phyloP scores from a whole-genome alignment of 192 early-diverging fungal species.

The Podila horticola region DNA sequence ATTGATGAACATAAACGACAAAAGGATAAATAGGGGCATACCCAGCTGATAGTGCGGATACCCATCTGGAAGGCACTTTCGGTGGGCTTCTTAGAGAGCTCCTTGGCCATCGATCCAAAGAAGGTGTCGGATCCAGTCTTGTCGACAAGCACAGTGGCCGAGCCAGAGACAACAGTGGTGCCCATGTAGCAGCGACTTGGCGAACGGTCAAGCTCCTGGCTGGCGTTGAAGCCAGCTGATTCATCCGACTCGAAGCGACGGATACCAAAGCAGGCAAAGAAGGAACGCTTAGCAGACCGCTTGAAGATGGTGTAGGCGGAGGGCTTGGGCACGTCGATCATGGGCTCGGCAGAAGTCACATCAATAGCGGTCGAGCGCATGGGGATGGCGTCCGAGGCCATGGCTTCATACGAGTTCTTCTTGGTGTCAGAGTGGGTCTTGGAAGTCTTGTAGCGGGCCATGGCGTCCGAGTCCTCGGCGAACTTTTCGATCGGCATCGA shows the following conservation, averaged over 20 bases:
- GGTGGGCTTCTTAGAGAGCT: slow-evolving; percentile 27
- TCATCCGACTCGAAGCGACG: slow-evolving; percentile 24
- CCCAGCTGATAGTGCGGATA: slow-evolving; percentile 55
- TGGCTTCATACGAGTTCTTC: slow-evolving; percentile 17
- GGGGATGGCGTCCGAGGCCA: slow-evolving; percentile 11
- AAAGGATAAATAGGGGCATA: not conserved
- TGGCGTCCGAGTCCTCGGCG: slow-evolving; percentile 13
- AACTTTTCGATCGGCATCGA: slow-evolving; percentile 61
- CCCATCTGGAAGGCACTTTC: slow-evolving; percentile 59
- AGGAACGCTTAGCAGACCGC: slow-evolving; percentile 12
- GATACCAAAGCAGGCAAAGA: slow-evolving; percentile 35
- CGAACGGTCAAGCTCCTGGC: slow-evolving; percentile 31
- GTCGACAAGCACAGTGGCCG: slow-evolving; percentile 58
- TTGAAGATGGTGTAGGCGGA: slow-evolving; percentile 1
- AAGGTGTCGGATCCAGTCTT: slow-evolving; percentile 57
- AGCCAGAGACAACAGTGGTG: slow-evolving; percentile 59
- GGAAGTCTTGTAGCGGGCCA: slow-evolving; percentile 2
- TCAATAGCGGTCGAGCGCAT: slow-evolving; percentile 13
- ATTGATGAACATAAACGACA: too few relatives aligned
- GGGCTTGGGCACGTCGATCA: not conserved
- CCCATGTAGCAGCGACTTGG: slow-evolving; percentile 55
- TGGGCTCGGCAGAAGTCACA: not conserved
- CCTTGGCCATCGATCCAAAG: slow-evolving; percentile 55
- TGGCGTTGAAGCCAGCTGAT: not conserved
- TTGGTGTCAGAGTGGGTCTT: not conserved